Evolutionary conservation across 306 rosid species (phyloP).

Genomic region (Sicyos baderoa): DNA sequence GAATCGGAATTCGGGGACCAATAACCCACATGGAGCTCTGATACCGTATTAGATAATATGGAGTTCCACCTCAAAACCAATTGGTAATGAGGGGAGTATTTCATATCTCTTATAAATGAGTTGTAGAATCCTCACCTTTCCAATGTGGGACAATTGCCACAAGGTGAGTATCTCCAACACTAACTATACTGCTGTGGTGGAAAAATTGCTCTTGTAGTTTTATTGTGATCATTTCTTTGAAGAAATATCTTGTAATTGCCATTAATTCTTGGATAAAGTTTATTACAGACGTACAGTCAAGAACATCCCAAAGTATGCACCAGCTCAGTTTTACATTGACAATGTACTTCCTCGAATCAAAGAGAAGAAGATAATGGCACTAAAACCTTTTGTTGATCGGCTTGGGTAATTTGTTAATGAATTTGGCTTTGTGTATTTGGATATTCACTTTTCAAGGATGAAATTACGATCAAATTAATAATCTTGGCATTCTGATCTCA

Average conservation of each 20-base stretch:
- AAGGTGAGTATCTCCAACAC: too few relatives aligned
- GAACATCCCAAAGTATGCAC: slow-evolving; percentile 96
- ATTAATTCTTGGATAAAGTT: slow-evolving; percentile 28
- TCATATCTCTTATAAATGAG: too few relatives aligned
- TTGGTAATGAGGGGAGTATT: too few relatives aligned
- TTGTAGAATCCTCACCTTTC: too few relatives aligned
- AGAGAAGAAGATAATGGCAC: slow-evolving; percentile 98
- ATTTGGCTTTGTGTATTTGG: slow-evolving; percentile 12
- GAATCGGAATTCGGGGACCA: too few relatives aligned
- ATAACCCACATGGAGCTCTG: too few relatives aligned
- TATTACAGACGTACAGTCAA: slow-evolving; percentile 82
- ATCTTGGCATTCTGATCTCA: slow-evolving; percentile 34
- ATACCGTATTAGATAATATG: too few relatives aligned
- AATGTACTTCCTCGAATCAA: slow-evolving; percentile 95
- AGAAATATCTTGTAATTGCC: slow-evolving; percentile 20
- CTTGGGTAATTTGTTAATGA: slow-evolving; percentile 66
- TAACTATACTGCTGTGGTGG: neutral
- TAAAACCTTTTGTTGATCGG: slow-evolving; percentile 96
- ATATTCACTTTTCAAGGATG: slow-evolving; percentile 15
- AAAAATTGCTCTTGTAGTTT: neutral
- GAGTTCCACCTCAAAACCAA: too few relatives aligned
- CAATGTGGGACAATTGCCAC: too few relatives aligned
- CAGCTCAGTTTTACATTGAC: slow-evolving; percentile 91
- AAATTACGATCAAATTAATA: slow-evolving; percentile 21
- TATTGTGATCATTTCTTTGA: neutral